Base-by-base conservation (phyloP, 1,284 basidiomycete species). In the Mycena sp. region DNA sequence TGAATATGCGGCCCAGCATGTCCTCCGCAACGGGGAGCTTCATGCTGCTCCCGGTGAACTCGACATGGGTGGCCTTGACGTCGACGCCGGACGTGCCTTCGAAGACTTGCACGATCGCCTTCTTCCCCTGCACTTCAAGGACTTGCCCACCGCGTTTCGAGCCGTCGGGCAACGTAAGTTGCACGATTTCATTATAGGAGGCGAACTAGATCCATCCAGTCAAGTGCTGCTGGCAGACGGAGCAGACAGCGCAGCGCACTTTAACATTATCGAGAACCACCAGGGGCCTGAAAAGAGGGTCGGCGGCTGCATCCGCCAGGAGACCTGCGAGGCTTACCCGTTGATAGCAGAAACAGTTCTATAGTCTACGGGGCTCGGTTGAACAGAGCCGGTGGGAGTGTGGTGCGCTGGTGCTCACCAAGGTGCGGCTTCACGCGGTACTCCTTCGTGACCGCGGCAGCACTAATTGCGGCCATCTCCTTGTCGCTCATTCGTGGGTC, bases 101-200 rank as follows among this genome's bases (percentile, higher is more conserved):
- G 73, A 99, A 99, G 65, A 99, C 96, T 77, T 99, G 97, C 16
- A 99, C 97, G 74, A 99, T 96, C 49, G 98, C 98, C 79, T 99
- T 99, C 86, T 96, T 97, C 59, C 98, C 98, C 73, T 94, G 93
- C 40, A 99, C 96, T 80, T 99, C 98, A 58, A 99, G 90, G 10
- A 99, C 97, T 81, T 99, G 98, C 41, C 98, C 98, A 23, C 96
- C 96, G 72, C 98, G 92, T 73, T 92, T 92, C 30, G 95, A 87
- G 37, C 98, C 98, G 78, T 99, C 98, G 7, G 98, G 97, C 19
- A 99, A 86, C 5, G 96, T 99, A 68, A 99, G 84, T 73, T 94
- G 91, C 32, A 99, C 98, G 72, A 99, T 99, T 84, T 99, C 98
- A 78, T 99, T 99, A 86, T 98, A 99, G n/a, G 96, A 96, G 5